Base-by-base conservation (phyloP, 345 rosid species). In the Eucalyptus paniculata region DNA sequence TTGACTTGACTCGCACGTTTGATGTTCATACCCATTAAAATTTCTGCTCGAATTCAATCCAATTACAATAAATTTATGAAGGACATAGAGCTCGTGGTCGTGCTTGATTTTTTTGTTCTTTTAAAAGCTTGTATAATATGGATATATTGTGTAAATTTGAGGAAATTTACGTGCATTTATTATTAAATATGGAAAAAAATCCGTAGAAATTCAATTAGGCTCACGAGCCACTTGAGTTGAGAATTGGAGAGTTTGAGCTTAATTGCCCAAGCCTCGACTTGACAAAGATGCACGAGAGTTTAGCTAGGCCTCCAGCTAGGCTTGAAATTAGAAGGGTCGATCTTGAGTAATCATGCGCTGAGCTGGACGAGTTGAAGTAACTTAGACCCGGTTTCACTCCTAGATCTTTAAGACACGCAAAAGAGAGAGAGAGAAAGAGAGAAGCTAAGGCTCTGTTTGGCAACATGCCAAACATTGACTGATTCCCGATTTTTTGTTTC, bases 61-160 rank as follows among this genome's bases (percentile, higher is more conserved):
- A 8, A 77, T 40, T 10, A 37, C 28, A 23, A 11, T 77, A 19
- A 77, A 77, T 21, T 77, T 37, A 37, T 6, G 47, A 77, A 37
- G 28, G 83, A 37, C 8, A 3, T 21, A 77, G 28, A 19, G 83
- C 83, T 77, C 2, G 0, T 11, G 28, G 5, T 65, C 10, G 2
- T 2, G 5, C 21, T 15, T 2, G 11, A 34, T 34, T 34, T 53
- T 19, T 53, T 19, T 1, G 0, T 53, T 53, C 1, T 7, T 53
- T 51, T 7, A 7, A 69, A 69, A 34, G 24, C 24, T 9, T 2
- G 12, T 5, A 69, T 69, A 34, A 69, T 34, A 40, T 69, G 24
- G 14, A 18, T 77, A 19, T 10, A 77, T 37, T 11, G 2, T 77
- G 45, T 37, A 10, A 77, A 19, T 37, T 37, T 37, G 47, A 37